phyloP scores from a whole-genome alignment of 164 flowering plant species.

The Tinospora cordifolia region DNA sequence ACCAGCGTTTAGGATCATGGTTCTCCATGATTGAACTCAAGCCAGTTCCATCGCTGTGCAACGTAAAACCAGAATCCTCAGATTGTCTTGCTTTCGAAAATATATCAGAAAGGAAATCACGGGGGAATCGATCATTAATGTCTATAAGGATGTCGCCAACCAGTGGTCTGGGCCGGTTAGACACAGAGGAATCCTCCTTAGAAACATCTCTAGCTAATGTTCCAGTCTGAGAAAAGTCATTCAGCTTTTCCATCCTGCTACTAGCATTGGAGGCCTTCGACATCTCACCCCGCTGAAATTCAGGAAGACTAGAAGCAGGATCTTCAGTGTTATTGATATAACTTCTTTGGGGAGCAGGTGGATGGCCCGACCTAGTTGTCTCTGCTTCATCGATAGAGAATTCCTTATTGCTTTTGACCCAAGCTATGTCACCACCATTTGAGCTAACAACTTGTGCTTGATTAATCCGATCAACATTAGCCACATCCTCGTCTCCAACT shows the following conservation, averaged over 20 bases:
- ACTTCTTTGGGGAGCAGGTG: slow-evolving; percentile 19
- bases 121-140: slow-evolving; percentile 82
- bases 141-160: slow-evolving; percentile 70
- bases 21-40: slow-evolving; percentile 80
- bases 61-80: slow-evolving; percentile 34
- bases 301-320: slow-evolving; percentile 27
- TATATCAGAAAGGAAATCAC: slow-evolving; percentile 78
- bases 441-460: slow-evolving; percentile 5
- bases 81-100: slow-evolving; percentile 47
- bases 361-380: slow-evolving; percentile 15
- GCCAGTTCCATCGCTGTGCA: slow-evolving; percentile 59
- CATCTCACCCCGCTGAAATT: slow-evolving; percentile 28
- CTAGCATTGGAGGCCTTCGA: slow-evolving; percentile 15
- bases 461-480: not conserved
- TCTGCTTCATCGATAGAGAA: slow-evolving; percentile 14
- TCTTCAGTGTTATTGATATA: slow-evolving; percentile 26
- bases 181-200: slow-evolving; percentile 24
- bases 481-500: slow-evolving; percentile 13
- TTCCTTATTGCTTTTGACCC: slow-evolving; percentile 17
- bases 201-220: slow-evolving; percentile 26
- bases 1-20: slow-evolving; percentile 88
- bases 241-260: slow-evolving; percentile 14
- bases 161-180: slow-evolving; percentile 20
- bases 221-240: slow-evolving; percentile 28
- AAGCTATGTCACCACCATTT: slow-evolving; percentile 10